Conservation (phyloP, 2,329 filamentous ascomycete species). For the Cytospora chrysosperma region DNA sequence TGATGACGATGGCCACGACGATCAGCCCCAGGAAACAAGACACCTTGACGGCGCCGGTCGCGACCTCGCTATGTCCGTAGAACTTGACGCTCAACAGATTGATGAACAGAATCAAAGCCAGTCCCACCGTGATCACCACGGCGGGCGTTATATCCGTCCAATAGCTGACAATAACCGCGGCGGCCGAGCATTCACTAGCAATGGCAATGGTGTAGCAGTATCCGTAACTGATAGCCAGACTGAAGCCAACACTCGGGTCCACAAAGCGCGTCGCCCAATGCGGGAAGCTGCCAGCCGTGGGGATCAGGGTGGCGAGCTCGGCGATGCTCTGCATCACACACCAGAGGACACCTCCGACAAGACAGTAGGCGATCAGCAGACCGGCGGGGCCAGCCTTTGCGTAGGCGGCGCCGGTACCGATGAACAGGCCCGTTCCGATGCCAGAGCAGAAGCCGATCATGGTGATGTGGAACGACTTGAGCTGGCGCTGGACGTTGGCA, state of each 20-base stretch:
- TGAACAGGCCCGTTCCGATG: slow-evolving; percentile 27
- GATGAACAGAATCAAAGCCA: slow-evolving; percentile 18
- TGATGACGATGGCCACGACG: slow-evolving; percentile 27
- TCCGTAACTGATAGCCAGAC: slow-evolving; percentile 25
- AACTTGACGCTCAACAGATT: slow-evolving; percentile 24
- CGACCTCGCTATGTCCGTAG: slow-evolving; percentile 21
- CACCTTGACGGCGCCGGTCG: slow-evolving; percentile 22
- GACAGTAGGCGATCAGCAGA: slow-evolving; percentile 22
- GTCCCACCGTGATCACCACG: slow-evolving; percentile 23
- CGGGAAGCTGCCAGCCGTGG: slow-evolving; percentile 26
- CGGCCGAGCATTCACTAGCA: slow-evolving; percentile 24
- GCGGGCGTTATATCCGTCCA: slow-evolving; percentile 25
- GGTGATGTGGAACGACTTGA: slow-evolving; percentile 23
- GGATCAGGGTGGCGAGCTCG: slow-evolving; percentile 26
- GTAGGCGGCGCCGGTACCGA: slow-evolving; percentile 24
- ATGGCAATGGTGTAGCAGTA: slow-evolving; percentile 27
- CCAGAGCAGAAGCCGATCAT: slow-evolving; percentile 27
- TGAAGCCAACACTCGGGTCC: slow-evolving; percentile 24
- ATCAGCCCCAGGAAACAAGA: slow-evolving; percentile 25
- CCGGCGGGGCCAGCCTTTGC: slow-evolving; percentile 25
- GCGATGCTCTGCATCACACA: slow-evolving; percentile 26
- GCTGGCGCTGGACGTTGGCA: slow-evolving; percentile 24
- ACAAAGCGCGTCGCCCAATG: slow-evolving; percentile 26
- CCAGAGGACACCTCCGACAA: slow-evolving; percentile 21
- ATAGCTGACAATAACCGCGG: slow-evolving; percentile 25